Percentiles rank a stretch among this genome's conserved stretches.
Conservation (phyloP, 306 rosid species). For the Lathyrus sativus region DNA sequence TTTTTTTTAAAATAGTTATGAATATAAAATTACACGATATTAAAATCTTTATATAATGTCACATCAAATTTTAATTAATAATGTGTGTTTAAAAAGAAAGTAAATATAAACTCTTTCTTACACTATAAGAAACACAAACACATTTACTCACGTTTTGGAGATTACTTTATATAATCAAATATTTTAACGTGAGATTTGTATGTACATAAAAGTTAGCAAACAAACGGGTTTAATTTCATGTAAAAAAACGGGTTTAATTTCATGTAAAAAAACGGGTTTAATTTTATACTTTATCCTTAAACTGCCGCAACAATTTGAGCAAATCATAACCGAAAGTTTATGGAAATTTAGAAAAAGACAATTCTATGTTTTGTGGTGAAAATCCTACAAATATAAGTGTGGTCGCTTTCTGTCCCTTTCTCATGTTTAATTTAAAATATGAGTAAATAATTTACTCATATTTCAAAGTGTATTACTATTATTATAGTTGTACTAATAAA, state of each 20-base stretch:
- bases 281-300: slow-evolving; percentile 41
- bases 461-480: neutral
- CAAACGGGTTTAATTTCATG: slow-evolving; percentile 4
- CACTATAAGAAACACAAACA: neutral
- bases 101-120: slow-evolving; percentile 31
- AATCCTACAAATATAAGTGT: slow-evolving; percentile 34
- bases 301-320: slow-evolving; percentile 45
- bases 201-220: neutral
- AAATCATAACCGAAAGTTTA: slow-evolving; percentile 43
- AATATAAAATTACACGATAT: no score
- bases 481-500: no score
- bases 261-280: neutral
- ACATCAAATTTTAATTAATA: no score
- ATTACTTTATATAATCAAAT: neutral
- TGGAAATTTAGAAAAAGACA: slow-evolving; percentile 7
- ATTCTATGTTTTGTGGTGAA: slow-evolving; percentile 24
- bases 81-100: no score
- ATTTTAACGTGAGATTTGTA: slow-evolving; percentile 34
- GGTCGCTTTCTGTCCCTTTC: slow-evolving; percentile 50
- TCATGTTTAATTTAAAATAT: slow-evolving; percentile 26
- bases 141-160: slow-evolving; percentile 5
- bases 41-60: no score
- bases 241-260: no score
- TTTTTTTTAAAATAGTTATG: no score
- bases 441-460: neutral